Evolutionary conservation across 805 yeast genomes (phyloP).

Genomic region (Metschnikowia anglica): DNA sequence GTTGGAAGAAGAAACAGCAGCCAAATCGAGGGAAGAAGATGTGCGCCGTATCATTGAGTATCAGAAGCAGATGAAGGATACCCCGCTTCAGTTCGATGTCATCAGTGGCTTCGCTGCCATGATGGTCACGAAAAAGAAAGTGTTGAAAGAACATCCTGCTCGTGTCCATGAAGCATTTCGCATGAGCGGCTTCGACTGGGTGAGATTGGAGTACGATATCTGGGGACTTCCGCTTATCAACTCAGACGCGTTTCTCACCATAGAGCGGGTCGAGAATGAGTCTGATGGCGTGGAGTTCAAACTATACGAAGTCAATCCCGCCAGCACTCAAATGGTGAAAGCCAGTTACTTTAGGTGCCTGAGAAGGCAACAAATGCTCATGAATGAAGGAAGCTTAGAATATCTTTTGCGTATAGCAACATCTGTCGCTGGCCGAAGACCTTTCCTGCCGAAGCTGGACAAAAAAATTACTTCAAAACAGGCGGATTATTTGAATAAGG

Average conservation of each 20-base stretch:
- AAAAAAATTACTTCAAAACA: slow-evolving; percentile 17
- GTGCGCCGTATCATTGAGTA: slow-evolving; percentile 14
- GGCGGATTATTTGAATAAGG: background rate
- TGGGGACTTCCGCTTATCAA: slow-evolving; percentile 29
- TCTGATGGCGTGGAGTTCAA: slow-evolving; percentile 3
- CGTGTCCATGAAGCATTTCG: slow-evolving; percentile 19
- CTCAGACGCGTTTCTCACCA: slow-evolving; percentile 9
- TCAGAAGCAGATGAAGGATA: slow-evolving; percentile 13
- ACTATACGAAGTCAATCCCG: slow-evolving; percentile 11
- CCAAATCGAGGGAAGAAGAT: slow-evolving; percentile 14
- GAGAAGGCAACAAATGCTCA: slow-evolving; percentile 4
- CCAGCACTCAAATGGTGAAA: slow-evolving; percentile 16
- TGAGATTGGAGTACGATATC: slow-evolving; percentile 31
- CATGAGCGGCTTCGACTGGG: slow-evolving; percentile 23
- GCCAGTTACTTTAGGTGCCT: slow-evolving; percentile 26
- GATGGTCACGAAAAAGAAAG: slow-evolving; percentile 5
- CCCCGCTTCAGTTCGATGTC: slow-evolving; percentile 35
- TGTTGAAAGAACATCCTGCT: slow-evolving; percentile 11
- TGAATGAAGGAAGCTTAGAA: slow-evolving; percentile 14
- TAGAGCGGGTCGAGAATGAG: slow-evolving; percentile 7
- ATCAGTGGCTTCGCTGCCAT: slow-evolving; percentile 36
- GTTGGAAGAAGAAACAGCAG: slow-evolving; percentile 5
- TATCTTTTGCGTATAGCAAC: slow-evolving; percentile 8
- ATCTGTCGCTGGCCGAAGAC: background rate
- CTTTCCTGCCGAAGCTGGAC: slow-evolving; percentile 6